Percentiles rank a stretch among this genome's conserved stretches.
phyloP scores from a whole-genome alignment of 148 eudicot species.

The Vaccinium macrocarpon region DNA sequence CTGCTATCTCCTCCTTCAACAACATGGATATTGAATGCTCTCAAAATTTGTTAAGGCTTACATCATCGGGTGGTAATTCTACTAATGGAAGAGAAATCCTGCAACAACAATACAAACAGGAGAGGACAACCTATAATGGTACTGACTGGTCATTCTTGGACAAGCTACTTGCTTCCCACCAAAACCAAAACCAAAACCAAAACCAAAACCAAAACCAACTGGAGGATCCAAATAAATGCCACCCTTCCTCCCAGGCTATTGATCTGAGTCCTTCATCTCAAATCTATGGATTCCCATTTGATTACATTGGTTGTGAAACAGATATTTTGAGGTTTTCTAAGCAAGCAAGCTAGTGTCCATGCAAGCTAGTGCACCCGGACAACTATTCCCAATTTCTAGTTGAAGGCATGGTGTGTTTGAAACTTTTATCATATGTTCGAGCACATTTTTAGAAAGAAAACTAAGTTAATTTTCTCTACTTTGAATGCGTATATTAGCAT shows the following conservation, averaged over 20 bases:
- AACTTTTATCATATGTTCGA: background rate
- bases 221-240: constrained; percentile 35
- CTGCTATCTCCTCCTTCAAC: constrained; percentile 21
- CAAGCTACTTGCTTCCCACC: constrained; percentile 73
- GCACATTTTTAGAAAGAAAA: background rate
- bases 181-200: background rate
- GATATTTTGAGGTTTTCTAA: constrained; percentile 45
- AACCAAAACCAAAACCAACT: constrained; percentile 27
- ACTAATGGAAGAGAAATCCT: constrained; percentile 16
- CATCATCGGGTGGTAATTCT: constrained; percentile 19
- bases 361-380: background rate
- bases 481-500: background rate
- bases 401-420: background rate
- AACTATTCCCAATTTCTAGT: background rate
- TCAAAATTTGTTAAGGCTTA: constrained; percentile 41
- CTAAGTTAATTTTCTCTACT: background rate
- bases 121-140: background rate
- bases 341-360: constrained; percentile 16
- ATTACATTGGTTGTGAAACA: constrained; percentile 41
- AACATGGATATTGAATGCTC: constrained; percentile 38
- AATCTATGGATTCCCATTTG: constrained; percentile 44
- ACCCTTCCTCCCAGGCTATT: constrained; percentile 26
- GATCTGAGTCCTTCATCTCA: constrained; percentile 28
- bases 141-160: constrained; percentile 72
- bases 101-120: constrained; percentile 26